A percentile compares a stretch with the other conserved stretches of the same genome.
These are phyloP conservation scores for Vigna reflexopilosa DNA, from an alignment of 306 rosid genomes.

Conservation along the genomic window DNA sequence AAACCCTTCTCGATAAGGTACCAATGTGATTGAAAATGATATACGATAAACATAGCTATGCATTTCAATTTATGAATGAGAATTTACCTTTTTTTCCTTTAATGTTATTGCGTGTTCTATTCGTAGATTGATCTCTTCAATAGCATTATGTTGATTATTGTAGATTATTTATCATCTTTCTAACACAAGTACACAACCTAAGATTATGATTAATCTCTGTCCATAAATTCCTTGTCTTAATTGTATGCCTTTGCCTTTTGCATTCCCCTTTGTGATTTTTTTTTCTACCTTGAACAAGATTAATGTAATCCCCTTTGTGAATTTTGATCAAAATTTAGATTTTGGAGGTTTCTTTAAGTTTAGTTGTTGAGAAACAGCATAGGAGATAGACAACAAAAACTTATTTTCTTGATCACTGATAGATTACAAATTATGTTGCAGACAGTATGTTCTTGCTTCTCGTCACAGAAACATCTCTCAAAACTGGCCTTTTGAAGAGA, in stretches of 20 bases:
- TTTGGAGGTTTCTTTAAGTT: background rate
- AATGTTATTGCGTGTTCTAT: conserved; percentile 49
- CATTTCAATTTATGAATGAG: background rate
- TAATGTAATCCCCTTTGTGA: background rate
- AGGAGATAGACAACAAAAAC: background rate
- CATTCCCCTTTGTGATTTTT: conserved; percentile 7
- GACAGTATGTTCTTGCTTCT: conserved; percentile 59
- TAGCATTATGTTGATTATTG: background rate
- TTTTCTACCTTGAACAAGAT: too few species aligned
- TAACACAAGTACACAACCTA: too few species aligned
- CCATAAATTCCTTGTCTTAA: background rate
- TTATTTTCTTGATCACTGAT: background rate
- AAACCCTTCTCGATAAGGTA: conserved; percentile 69
- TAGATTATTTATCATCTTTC: too few species aligned
- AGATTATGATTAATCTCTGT: conserved; percentile 29
- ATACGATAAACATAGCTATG: background rate
- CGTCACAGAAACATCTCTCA: conserved; percentile 51
- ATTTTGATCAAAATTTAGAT: conserved; percentile 5
- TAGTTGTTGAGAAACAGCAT: background rate
- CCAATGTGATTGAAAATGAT: background rate
- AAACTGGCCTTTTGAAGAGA: conserved; percentile 70
- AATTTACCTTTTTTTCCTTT: background rate
- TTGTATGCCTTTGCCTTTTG: background rate
- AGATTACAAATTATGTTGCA: conserved; percentile 40
- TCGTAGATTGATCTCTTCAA: conserved; percentile 25